These are phyloP conservation scores for Groenewaldozyma auringiensis DNA, from an alignment of 1,139 yeast species.

Conservation along the genomic window DNA sequence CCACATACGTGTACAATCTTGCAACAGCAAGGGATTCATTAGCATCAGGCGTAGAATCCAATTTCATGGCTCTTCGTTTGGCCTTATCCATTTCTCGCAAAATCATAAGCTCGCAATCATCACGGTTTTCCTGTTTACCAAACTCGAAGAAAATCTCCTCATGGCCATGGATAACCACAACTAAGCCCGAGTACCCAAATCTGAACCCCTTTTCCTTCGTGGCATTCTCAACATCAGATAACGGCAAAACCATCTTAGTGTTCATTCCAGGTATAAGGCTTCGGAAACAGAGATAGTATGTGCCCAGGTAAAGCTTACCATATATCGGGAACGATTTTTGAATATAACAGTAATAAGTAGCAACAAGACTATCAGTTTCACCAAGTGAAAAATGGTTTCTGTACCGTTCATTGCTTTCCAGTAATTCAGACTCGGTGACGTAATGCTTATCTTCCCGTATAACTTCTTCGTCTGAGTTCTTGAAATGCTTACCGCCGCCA, in stretches of 20 bases:
- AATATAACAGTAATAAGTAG: constrained; percentile 67
- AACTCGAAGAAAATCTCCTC: constrained; percentile 75
- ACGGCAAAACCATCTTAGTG: constrained; percentile 79
- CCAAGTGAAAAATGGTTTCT: constrained; percentile 58
- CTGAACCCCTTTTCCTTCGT: constrained; percentile 57
- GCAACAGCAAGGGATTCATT: constrained; percentile 20
- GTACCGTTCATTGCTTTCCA: constrained; percentile 46
- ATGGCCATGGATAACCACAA: constrained; percentile 59
- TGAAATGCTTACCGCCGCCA: constrained; percentile 56
- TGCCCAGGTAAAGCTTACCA: constrained; percentile 74
- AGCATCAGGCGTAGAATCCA: constrained; percentile 5
- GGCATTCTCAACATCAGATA: constrained; percentile 61
- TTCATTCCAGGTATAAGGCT: constrained; percentile 72
- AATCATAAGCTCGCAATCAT: constrained; percentile 59
- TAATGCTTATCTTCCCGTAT: constrained; percentile 39
- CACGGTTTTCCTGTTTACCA: constrained; percentile 55
- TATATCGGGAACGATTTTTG: constrained; percentile 67
- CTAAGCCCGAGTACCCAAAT: constrained; percentile 63
- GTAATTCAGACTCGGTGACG: constrained; percentile 40
- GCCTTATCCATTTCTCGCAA: constrained; percentile 43
- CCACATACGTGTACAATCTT: constrained; percentile 28
- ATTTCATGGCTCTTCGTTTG: constrained; percentile 21
- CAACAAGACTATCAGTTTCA: constrained; percentile 44
- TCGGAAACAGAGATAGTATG: constrained; percentile 62
- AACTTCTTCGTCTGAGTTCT: constrained; percentile 15